Evolutionary conservation across 345 rosid genomes (phyloP), one percentile per base, ranked within the genome.

Genomic region (Durio zibethinus): DNA sequence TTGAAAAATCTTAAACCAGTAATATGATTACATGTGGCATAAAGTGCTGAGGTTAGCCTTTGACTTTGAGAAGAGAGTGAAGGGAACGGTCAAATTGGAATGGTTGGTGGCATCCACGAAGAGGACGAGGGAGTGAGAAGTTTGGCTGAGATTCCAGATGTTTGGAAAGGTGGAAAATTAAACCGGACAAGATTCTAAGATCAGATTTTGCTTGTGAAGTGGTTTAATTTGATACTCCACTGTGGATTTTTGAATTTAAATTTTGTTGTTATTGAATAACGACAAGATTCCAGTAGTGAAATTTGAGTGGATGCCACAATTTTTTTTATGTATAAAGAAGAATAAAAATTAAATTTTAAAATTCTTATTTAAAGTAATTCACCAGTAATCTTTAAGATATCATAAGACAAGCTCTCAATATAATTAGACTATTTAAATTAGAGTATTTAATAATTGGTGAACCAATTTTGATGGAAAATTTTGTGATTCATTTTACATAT

Each of bases 171-270:
- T 67, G 35, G 53, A 4, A 66, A 66, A 11, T 21, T 8, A 35
- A 42, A 42, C 18, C 12, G 8, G 72, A 67, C 53, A 40, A 66
- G 10, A 21, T 21, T 11, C 33, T 5, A 4, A 40, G 72, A 40
- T 66, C 50, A 23, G 72, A 18, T 42, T 67, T 65, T 21, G 71
- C 71, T 38, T 65, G 71, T n/a, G 50, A 38, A n/a, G 31, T 36
- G 18, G 48, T 1, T 65, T n/a, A 65, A 10, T 65, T 59, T 59
- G 64, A 27, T 59, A 27, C 36, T 27, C 18, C 20, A 0, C 36
- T 9, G 1, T 52, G 33, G 18, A 25, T 25, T 57, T 25, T 57
- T 57, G 1, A 33, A 33, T 33, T 33, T 1, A 33, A 33, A 33
- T 4, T 33, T 33, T 33, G 36, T 33, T 33, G 36, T 33, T 33